Conservation (phyloP, 768 basidiomycete genomes). For the Lactifluus volemus region DNA sequence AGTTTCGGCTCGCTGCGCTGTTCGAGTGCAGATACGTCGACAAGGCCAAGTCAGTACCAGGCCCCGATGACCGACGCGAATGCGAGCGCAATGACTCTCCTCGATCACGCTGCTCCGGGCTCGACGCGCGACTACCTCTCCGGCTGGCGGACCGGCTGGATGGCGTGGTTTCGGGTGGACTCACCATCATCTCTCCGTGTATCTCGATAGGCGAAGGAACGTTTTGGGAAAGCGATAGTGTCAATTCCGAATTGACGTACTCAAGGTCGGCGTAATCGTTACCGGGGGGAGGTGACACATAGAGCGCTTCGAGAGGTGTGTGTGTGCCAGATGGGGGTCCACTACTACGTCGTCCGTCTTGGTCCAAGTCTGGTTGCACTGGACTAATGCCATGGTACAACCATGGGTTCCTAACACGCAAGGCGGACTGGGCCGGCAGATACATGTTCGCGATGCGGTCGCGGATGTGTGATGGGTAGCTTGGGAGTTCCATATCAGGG, state of each 20-base stretch:
- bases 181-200: conserved; percentile 2
- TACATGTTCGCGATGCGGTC: conserved; percentile 83
- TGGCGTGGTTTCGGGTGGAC: conserved; percentile 19
- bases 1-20: conserved; percentile 40
- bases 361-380: conserved; percentile 21
- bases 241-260: conserved; percentile 80
- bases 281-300: conserved; percentile 26
- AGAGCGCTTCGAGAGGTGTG: conserved; percentile 21
- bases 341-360: conserved; percentile 12
- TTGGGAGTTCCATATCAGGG: conserved; percentile 72
- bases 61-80: conserved; percentile 22
- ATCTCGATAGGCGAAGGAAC: conserved; percentile 27
- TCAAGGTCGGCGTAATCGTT: conserved; percentile 43
- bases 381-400: conserved; percentile 36
- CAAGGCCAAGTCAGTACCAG: neutral
- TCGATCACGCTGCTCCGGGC: conserved; percentile 30
- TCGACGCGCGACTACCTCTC: conserved; percentile 38
- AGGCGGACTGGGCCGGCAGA: conserved; percentile 50
- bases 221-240: conserved; percentile 49
- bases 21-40: conserved; percentile 47
- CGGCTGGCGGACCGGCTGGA: conserved; percentile 26
- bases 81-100: conserved; percentile 30
- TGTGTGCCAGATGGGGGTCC: conserved; percentile 14
- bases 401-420: conserved; percentile 62
- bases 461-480: conserved; percentile 81